Conservation (phyloP, 1,139 yeast genomes). For the Blastobotrys serpentis region DNA sequence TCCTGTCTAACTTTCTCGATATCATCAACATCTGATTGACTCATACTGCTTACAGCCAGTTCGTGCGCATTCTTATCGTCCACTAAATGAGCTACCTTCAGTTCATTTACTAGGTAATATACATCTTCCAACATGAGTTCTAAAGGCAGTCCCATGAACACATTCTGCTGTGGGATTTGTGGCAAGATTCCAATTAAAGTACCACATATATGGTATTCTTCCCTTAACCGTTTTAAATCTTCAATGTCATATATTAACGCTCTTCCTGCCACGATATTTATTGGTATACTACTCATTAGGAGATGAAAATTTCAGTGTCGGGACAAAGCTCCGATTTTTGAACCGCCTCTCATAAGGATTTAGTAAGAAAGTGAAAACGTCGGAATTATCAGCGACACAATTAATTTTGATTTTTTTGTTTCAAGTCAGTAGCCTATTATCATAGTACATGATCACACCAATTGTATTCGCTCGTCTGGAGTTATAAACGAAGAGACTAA, state of each 20-base stretch:
- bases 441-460: no score
- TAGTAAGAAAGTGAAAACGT: no score
- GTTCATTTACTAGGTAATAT: conserved; percentile 55
- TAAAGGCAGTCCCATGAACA: conserved; percentile 79
- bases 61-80: conserved; percentile 36
- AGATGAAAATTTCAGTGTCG: background rate
- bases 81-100: conserved; percentile 35
- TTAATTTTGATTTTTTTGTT: no score
- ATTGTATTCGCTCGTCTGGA: no score
- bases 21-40: conserved; percentile 20
- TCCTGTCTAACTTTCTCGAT: conserved; percentile 19
- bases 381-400: background rate
- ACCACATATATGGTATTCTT: conserved; percentile 59
- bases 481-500: no score
- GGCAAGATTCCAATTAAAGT: conserved; percentile 79
- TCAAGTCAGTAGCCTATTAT: no score
- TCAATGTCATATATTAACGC: conserved; percentile 56
- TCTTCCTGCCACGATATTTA: conserved; percentile 46
- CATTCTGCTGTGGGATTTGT: conserved; percentile 86
- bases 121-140: conserved; percentile 73
- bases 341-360: no score
- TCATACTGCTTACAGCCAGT: conserved; percentile 27
- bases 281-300: conserved; percentile 30
- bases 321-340: background rate
- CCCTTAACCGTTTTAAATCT: conserved; percentile 54